phyloP scores from a whole-genome alignment of 2,329 filamentous ascomycete genomes.

The Aaosphaeria arxii region DNA sequence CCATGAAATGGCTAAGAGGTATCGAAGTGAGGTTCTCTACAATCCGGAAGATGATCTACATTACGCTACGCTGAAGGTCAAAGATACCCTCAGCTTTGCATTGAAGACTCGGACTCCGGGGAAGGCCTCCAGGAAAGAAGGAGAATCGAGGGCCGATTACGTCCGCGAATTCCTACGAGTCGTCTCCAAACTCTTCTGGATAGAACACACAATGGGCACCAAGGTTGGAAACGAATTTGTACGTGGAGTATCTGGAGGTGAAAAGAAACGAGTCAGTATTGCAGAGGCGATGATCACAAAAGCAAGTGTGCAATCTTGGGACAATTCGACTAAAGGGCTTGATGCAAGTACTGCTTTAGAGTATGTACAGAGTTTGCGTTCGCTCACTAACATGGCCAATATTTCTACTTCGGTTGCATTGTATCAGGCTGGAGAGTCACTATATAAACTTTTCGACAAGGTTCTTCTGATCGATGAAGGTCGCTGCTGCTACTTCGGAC shows the following conservation, averaged over 20 bases:
- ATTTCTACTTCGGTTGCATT: conserved; percentile 65
- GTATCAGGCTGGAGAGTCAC: conserved; percentile 59
- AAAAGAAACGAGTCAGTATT: conserved; percentile 49
- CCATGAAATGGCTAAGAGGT: conserved; percentile 53
- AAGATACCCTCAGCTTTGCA: conserved; percentile 71
- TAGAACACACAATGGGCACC: conserved; percentile 69
- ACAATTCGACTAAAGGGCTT: conserved; percentile 68
- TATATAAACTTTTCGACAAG: conserved; percentile 40
- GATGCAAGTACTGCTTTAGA: conserved; percentile 72
- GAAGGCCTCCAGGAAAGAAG: conserved; percentile 57
- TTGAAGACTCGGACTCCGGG: conserved; percentile 66
- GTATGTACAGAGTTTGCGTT: conserved; percentile 66
- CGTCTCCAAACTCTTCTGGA: conserved; percentile 68
- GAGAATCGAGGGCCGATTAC: conserved; percentile 60
- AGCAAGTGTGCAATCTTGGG: conserved; percentile 39
- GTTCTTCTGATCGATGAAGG: conserved; percentile 42
- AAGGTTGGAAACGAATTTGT: conserved; percentile 74
- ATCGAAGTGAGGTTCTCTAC: conserved; percentile 66
- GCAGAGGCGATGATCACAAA: conserved; percentile 49
- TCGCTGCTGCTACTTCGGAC: conserved; percentile 58
- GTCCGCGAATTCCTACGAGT: conserved; percentile 62
- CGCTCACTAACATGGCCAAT: conserved; percentile 62
- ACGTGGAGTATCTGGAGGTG: conserved; percentile 56
- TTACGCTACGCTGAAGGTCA: conserved; percentile 74
- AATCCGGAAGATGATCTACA: conserved; percentile 77